A percentile compares a stretch with the other conserved stretches of the same genome.
phyloP scores from a whole-genome alignment of 2,329 filamentous ascomycete species.

The Trichoderma afroharzianum region DNA sequence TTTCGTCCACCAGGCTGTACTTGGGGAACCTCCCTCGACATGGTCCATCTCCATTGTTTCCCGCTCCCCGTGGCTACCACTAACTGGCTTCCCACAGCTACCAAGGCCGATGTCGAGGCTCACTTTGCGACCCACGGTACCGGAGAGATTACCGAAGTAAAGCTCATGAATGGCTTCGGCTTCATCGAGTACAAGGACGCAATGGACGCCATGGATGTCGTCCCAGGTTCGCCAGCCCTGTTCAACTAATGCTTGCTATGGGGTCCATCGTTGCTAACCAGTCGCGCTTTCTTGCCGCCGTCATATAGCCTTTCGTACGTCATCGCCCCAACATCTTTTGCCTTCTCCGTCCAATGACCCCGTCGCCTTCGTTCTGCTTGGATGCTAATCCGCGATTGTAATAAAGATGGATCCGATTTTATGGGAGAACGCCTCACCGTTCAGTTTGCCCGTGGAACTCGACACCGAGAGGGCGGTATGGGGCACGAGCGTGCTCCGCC shows the following conservation, averaged over 20 bases:
- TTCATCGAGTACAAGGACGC: slow-evolving; percentile 99
- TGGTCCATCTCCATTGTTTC: slow-evolving; percentile 55
- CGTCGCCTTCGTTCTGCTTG: slow-evolving; percentile 15
- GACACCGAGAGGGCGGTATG: slow-evolving; percentile 46
- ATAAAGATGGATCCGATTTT: slow-evolving; percentile 91
- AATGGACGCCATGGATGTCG: slow-evolving; percentile 96
- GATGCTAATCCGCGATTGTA: neutral
- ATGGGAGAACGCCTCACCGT: slow-evolving; percentile 97
- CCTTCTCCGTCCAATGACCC: neutral
- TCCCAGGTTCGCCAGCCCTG: slow-evolving; percentile 70
- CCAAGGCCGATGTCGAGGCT: slow-evolving; percentile 92
- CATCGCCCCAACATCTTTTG: slow-evolving; percentile 22
- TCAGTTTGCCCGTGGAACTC: slow-evolving; percentile 90
- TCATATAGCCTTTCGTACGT: slow-evolving; percentile 59
- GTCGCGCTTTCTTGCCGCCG: slow-evolving; percentile 17
- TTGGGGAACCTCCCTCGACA: slow-evolving; percentile 95
- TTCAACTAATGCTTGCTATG: neutral
- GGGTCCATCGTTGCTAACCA: slow-evolving; percentile 21
- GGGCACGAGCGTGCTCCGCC: slow-evolving; percentile 55
- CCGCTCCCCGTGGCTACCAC: slow-evolving; percentile 33
- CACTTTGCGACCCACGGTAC: slow-evolving; percentile 96
- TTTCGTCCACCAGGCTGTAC: slow-evolving; percentile 93
- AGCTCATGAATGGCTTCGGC: slow-evolving; percentile 99
- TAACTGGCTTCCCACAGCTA: slow-evolving; percentile 63
- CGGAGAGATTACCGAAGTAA: slow-evolving; percentile 97